Base-by-base conservation (phyloP, 2,329 filamentous ascomycete species). In the Sporothrix brunneoviolacea region DNA sequence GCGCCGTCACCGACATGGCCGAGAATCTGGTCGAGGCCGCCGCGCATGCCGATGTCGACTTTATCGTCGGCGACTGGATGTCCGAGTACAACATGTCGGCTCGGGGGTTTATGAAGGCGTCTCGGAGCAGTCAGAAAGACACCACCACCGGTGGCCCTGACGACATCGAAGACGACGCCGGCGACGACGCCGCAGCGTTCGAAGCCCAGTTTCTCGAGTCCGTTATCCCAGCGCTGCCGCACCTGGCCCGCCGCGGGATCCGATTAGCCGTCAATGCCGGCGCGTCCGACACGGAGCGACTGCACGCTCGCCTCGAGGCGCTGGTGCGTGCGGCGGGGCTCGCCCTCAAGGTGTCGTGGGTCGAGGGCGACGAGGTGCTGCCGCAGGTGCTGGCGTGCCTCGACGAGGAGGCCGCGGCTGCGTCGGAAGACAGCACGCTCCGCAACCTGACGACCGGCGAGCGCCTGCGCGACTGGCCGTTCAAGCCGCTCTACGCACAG, bases 251-350 rank as follows among this genome's bases (percentile, higher is more conserved):
- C n/a, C n/a, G n/a, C n/a, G n/a, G n/a, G n/a, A n/a, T n/a, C n/a
- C n/a, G n/a, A n/a, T n/a, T n/a, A n/a, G n/a, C n/a, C n/a, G n/a
- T 45, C 48, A 48, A 76, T 48, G 76, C 75, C 8, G 77, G 77
- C 3, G 73, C 71, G 3, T 66, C 74, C 12, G 74, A 79, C 55
- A 75, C 76, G 0, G 67, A 66, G 49, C 72, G 68, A 0, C 58
- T 80, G 13, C 70, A 72, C 1, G 53, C 69, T 48, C 38, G 52
- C 40, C 45, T 47, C 12, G 39, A 51, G 27, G 32, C 35, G 19
- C 48, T 55, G 42, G 40, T 54, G 37, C 36, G 44, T 12, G 32
- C 27, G 3, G 24, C 50, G 1, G 55, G 52, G 1, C n/a, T 52
- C 15, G 22, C 49, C 18, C 48, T 76, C 13, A 67, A 65, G 40